Conservation (phyloP, 345 rosid species). For the Eucalyptus pauciflora region DNA sequence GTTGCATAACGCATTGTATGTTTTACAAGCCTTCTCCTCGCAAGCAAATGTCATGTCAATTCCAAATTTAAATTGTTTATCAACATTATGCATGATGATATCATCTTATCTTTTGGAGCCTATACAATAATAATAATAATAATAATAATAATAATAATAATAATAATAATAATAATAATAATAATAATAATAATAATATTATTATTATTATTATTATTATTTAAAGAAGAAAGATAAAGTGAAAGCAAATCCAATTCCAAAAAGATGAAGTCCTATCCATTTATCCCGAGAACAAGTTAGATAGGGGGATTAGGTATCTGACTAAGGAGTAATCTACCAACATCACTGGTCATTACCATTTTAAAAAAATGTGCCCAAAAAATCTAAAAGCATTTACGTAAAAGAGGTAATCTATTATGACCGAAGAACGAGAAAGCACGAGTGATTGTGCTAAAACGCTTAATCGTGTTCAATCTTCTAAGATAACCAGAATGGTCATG, state of each 20-base stretch:
- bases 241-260: background rate
- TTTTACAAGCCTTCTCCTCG: background rate
- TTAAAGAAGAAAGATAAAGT: background rate
- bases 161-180: too few relatives aligned
- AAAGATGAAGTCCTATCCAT: background rate
- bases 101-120: background rate
- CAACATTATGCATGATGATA: background rate
- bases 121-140: background rate
- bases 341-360: fast-evolving
- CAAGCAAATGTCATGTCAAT: background rate
- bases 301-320: background rate
- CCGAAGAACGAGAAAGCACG: fast-evolving
- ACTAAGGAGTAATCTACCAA: background rate
- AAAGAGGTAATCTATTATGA: background rate
- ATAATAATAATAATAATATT: too few relatives aligned
- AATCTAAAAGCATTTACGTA: background rate
- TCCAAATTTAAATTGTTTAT: background rate
- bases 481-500: background rate
- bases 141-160: too few relatives aligned
- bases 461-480: background rate
- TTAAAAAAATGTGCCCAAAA: background rate
- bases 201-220: too few relatives aligned
- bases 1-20: background rate
- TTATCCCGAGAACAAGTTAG: background rate
- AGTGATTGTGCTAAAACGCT: background rate